Conservation (phyloP, 1,284 basidiomycete species). For the Paramarasmius palmivorus region DNA sequence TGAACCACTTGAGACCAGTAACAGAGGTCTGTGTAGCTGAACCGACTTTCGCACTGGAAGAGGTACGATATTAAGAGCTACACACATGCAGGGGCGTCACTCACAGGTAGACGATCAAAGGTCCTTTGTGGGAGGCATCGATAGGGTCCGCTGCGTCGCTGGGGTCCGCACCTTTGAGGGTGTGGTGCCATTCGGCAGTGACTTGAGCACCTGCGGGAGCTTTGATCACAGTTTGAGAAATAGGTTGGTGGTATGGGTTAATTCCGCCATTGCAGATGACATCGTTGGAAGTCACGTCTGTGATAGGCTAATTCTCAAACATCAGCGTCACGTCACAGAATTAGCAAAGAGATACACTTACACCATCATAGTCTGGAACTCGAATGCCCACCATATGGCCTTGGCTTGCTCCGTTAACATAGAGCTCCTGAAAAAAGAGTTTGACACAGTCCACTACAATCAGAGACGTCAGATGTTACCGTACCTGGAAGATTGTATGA, state of each 20-base stretch:
- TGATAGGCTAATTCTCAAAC: slow-evolving; percentile 48
- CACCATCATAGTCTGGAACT: slow-evolving; percentile 46
- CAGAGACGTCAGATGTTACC: too few relatives aligned
- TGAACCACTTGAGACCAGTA: slow-evolving; percentile 55
- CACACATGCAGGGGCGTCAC: background rate
- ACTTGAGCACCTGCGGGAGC: slow-evolving; percentile 51
- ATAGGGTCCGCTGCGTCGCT: slow-evolving; percentile 50
- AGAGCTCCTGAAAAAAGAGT: slow-evolving; percentile 24
- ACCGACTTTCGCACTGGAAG: background rate
- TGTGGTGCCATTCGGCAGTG: slow-evolving; percentile 57
- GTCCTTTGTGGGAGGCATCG: slow-evolving; percentile 54
- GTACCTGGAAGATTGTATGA: slow-evolving; percentile 1
- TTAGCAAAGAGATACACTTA: slow-evolving; percentile 22
- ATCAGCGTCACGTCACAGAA: background rate
- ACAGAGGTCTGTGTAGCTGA: background rate
- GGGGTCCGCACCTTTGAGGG: slow-evolving; percentile 43
- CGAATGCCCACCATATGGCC: slow-evolving; percentile 31
- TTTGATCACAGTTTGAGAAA: slow-evolving; percentile 49
- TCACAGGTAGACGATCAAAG: slow-evolving; percentile 55
- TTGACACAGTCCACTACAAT: background rate
- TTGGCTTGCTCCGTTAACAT: slow-evolving; percentile 32
- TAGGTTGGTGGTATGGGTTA: slow-evolving; percentile 55
- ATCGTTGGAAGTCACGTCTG: slow-evolving; percentile 54
- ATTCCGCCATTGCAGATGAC: slow-evolving; percentile 63
- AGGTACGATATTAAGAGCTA: background rate